Conservation (phyloP, 768 basidiomycete species). For the Suillus discolor region DNA sequence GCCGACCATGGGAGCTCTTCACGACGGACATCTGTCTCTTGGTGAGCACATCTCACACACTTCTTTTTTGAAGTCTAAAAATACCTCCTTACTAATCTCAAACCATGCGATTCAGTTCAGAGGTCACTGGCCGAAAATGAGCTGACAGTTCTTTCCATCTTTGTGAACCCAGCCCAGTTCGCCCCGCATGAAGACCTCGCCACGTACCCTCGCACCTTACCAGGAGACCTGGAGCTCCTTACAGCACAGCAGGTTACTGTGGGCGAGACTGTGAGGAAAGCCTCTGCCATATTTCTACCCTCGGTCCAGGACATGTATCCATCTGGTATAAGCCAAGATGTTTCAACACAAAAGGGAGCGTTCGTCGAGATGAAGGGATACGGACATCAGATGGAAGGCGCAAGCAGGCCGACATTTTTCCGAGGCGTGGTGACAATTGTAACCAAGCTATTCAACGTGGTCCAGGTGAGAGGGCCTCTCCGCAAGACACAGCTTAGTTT, state of each 20-base stretch:
- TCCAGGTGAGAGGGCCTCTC: constrained; percentile 61
- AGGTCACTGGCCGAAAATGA: constrained; percentile 79
- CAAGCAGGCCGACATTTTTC: constrained; percentile 87
- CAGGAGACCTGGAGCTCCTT: constrained; percentile 70
- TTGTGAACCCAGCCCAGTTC: constrained; percentile 98
- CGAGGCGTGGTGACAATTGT: constrained; percentile 94
- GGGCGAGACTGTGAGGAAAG: constrained; percentile 39
- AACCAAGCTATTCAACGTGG: constrained; percentile 90
- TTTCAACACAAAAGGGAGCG: constrained; percentile 76
- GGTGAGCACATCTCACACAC: constrained; percentile 55
- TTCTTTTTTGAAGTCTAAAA: not conserved
- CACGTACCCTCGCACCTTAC: constrained; percentile 88
- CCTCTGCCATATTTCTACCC: constrained; percentile 81
- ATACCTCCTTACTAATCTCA: constrained; percentile 7
- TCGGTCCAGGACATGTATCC: constrained; percentile 88
- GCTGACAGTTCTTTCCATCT: constrained; percentile 90
- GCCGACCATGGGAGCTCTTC: constrained; percentile 98
- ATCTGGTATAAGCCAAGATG: constrained; percentile 81
- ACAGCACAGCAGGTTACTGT: constrained; percentile 35
- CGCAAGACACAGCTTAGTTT: not conserved
- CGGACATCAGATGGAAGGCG: constrained; percentile 91
- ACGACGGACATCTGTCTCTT: constrained; percentile 89
- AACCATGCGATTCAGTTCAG: constrained; percentile 56
- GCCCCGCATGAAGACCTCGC: constrained; percentile 93
- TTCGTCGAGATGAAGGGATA: constrained; percentile 93